Conservation (phyloP, 1,284 basidiomycete species). For the Veloporphyrellus conicus region DNA sequence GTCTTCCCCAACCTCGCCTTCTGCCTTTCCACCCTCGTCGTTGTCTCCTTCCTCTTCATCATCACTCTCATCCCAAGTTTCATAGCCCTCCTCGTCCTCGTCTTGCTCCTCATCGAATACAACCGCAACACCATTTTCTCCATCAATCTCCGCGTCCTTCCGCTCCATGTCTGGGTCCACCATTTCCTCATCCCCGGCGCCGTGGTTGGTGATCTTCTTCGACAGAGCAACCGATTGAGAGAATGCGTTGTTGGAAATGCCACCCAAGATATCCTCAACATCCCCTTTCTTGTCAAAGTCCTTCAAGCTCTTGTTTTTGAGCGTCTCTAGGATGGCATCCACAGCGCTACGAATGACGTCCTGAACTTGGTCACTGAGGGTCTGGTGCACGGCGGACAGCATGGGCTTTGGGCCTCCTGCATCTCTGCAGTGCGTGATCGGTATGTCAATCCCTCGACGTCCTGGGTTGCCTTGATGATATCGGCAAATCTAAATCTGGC, state of each 20-base stretch:
- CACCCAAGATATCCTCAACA: constrained; percentile 77
- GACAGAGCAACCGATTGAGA: constrained; percentile 81
- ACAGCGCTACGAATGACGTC: constrained; percentile 94
- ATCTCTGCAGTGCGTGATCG: constrained; percentile 92
- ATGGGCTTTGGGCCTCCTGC: constrained; percentile 93
- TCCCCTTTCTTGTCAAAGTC: constrained; percentile 99
- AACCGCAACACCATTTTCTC: constrained; percentile 92
- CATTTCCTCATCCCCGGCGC: constrained; percentile 77
- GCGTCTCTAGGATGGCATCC: constrained; percentile 85
- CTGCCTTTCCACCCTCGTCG: constrained; percentile 43
- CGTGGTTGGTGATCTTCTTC: constrained; percentile 97
- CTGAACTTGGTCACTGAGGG: constrained; percentile 91
- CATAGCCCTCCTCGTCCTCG: constrained; percentile 82
- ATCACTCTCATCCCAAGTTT: constrained; percentile 74
- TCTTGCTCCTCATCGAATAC: constrained; percentile 95
- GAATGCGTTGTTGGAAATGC: constrained; percentile 73
- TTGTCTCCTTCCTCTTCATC: constrained; percentile 69
- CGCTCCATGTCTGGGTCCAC: constrained; percentile 72
- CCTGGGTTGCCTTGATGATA: constrained; percentile 88
- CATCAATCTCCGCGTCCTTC: constrained; percentile 81
- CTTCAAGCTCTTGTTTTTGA: constrained; percentile 89
- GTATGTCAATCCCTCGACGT: constrained; percentile 90
- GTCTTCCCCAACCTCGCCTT: constrained; percentile 42
- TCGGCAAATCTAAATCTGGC: constrained; percentile 76
- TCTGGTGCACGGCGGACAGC: constrained; percentile 75